Percentiles rank a stretch among this genome's conserved stretches.
Conservation (phyloP, 768 basidiomycete genomes). For the Mycena haematopus region DNA sequence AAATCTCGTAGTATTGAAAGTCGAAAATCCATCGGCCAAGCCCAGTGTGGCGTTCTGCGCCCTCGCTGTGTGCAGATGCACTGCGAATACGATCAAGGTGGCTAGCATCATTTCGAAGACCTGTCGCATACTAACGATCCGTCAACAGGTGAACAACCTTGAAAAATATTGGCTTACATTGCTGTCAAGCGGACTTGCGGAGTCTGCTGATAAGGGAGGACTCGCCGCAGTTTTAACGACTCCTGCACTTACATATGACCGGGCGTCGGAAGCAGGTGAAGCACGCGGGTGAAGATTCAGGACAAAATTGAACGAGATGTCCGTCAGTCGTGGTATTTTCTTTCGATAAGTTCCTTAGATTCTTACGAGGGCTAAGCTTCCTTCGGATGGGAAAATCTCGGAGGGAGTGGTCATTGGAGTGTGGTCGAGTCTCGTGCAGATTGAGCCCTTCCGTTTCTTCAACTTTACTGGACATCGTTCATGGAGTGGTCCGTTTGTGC, state of each 20-base stretch:
- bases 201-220: background rate
- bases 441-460: background rate
- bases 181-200: background rate
- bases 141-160: background rate
- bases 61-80: constrained; percentile 18
- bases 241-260: constrained; percentile 16
- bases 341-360: background rate
- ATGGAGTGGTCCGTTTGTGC: background rate
- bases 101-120: constrained; percentile 17
- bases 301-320: background rate
- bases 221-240: constrained; percentile 9
- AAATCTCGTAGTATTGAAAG: constrained; percentile 54
- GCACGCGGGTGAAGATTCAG: constrained; percentile 12
- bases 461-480: background rate
- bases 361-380: constrained; percentile 4
- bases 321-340: constrained; percentile 13
- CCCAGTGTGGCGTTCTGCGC: constrained; percentile 49
- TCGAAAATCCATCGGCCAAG: constrained; percentile 52
- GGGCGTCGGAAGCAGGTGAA: constrained; percentile 16
- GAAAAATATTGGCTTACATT: background rate
- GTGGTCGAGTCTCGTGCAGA: constrained; percentile 1
- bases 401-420: constrained; percentile 3
- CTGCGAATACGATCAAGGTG: constrained; percentile 7
- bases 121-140: constrained; percentile 22
- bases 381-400: constrained; percentile 18